phyloP scores from a whole-genome alignment of 768 basidiomycete species.

The Daedaleopsis sinensis region DNA sequence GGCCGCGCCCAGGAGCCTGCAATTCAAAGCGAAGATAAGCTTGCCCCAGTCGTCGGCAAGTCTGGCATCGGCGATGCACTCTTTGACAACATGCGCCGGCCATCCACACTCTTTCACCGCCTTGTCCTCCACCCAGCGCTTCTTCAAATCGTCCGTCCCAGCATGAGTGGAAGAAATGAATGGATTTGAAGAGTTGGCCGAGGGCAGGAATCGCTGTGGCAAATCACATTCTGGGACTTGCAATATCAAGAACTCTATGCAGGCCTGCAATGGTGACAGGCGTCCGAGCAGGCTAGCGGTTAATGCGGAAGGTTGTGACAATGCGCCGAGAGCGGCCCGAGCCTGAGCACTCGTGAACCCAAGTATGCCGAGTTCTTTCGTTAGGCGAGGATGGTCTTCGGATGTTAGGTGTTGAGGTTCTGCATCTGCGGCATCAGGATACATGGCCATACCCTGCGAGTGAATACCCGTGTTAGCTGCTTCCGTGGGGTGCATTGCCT shows the following conservation, averaged over 20 bases:
- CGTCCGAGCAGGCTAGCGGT: constrained; percentile 61
- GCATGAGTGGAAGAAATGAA: constrained; percentile 70
- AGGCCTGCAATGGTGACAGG: constrained; percentile 70
- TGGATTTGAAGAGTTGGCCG: constrained; percentile 65
- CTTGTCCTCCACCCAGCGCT: constrained; percentile 80
- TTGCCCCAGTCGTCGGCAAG: constrained; percentile 52
- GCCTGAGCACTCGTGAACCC: constrained; percentile 67
- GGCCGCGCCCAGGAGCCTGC: constrained; percentile 52
- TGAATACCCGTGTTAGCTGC: constrained; percentile 8
- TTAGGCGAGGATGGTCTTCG: constrained; percentile 47
- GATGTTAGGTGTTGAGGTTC: constrained; percentile 40
- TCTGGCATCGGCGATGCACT: constrained; percentile 42
- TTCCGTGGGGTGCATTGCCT: background rate
- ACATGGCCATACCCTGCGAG: constrained; percentile 52
- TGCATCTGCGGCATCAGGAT: constrained; percentile 48
- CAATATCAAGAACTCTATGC: constrained; percentile 83
- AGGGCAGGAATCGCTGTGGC: constrained; percentile 69
- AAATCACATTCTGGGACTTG: constrained; percentile 88
- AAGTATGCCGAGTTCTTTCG: constrained; percentile 58
- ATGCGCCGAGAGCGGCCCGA: constrained; percentile 54
- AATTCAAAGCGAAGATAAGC: constrained; percentile 58
- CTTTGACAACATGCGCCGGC: constrained; percentile 70
- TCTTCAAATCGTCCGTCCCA: constrained; percentile 64
- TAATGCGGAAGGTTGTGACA: constrained; percentile 60
- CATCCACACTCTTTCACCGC: constrained; percentile 85